Conservation (phyloP, 306 rosid species). For the Cicer chorassanicum region DNA sequence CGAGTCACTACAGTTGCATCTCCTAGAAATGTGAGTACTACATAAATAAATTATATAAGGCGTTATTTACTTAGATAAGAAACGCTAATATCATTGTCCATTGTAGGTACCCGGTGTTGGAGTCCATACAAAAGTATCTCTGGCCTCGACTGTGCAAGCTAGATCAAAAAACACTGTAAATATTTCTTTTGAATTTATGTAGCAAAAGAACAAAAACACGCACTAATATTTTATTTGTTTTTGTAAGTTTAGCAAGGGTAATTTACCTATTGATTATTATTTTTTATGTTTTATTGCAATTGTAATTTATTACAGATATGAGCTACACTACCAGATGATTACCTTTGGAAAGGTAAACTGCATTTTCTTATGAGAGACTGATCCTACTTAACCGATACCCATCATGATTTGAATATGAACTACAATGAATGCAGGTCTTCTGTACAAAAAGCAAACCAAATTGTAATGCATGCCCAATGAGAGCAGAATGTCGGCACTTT, state of each 20-base stretch:
- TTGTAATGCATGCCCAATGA: conserved; percentile 99
- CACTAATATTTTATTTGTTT: conserved; percentile 2
- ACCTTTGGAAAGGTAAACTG: conserved; percentile 94
- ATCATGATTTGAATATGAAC: conserved; percentile 40
- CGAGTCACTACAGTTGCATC: conserved; percentile 99
- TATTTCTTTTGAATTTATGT: conserved; percentile 33
- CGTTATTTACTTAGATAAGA: conserved; percentile 27
- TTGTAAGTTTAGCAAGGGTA: conserved; percentile 22
- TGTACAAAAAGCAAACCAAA: conserved; percentile 97
- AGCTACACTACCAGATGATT: conserved; percentile 97
- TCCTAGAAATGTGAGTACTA: conserved; percentile 86
- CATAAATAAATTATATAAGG: conserved; percentile 35
- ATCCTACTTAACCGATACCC: conserved; percentile 39
- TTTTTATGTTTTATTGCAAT: conserved; percentile 32
- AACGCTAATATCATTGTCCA: conserved; percentile 48
- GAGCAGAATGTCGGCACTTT: conserved; percentile 98
- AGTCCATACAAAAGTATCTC: conserved; percentile 91
- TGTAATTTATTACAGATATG: conserved; percentile 73
- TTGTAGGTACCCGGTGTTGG: conserved; percentile 93
- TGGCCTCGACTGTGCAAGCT: conserved; percentile 99
- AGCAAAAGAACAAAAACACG: conserved; percentile 25
- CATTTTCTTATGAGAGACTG: conserved; percentile 34
- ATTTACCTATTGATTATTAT: conserved; percentile 21
- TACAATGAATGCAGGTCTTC: conserved; percentile 74
- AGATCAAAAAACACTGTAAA: conserved; percentile 92